Conservation (phyloP, 2,329 filamentous ascomycete species). For the Pleomassaria siparia region DNA sequence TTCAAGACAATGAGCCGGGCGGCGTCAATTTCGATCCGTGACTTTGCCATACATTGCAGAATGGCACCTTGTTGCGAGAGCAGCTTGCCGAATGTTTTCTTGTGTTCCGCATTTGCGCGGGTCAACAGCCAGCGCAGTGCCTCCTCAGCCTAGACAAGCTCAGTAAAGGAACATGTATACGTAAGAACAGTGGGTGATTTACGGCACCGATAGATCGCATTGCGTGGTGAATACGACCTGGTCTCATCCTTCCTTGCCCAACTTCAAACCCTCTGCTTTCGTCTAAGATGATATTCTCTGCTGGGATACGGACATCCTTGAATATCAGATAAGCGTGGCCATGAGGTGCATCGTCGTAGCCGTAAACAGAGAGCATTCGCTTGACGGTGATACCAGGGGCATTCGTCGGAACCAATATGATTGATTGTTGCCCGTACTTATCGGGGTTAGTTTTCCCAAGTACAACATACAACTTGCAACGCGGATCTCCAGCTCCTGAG, state of each 20-base stretch:
- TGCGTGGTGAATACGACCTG: constrained; percentile 91
- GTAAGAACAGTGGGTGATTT: constrained; percentile 33
- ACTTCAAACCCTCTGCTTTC: constrained; percentile 96
- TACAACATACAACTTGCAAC: constrained; percentile 88
- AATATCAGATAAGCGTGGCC: constrained; percentile 91
- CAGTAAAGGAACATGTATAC: constrained; percentile 5
- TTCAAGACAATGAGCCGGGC: constrained; percentile 87
- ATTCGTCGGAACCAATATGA: constrained; percentile 78
- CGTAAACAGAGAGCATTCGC: constrained; percentile 88
- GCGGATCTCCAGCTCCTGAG: constrained; percentile 84
- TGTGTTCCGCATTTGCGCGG: constrained; percentile 84
- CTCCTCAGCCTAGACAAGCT: constrained; percentile 64
- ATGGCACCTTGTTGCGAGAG: constrained; percentile 87
- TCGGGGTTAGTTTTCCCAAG: constrained; percentile 87
- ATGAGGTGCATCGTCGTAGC: constrained; percentile 95
- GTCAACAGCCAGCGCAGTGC: constrained; percentile 91
- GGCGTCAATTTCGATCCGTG: constrained; percentile 87
- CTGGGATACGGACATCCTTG: constrained; percentile 81
- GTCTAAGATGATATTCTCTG: constrained; percentile 78
- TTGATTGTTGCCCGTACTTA: constrained; percentile 84
- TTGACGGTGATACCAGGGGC: constrained; percentile 82
- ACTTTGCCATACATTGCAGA: constrained; percentile 87
- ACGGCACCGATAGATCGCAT: constrained; percentile 89
- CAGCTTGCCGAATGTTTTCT: constrained; percentile 85
- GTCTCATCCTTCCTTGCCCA: constrained; percentile 91